Percentiles rank a stretch among this genome's conserved stretches.
Evolutionary conservation across 805 yeast genomes (phyloP).

Genomic region (Torulaspora microellipsoides): DNA sequence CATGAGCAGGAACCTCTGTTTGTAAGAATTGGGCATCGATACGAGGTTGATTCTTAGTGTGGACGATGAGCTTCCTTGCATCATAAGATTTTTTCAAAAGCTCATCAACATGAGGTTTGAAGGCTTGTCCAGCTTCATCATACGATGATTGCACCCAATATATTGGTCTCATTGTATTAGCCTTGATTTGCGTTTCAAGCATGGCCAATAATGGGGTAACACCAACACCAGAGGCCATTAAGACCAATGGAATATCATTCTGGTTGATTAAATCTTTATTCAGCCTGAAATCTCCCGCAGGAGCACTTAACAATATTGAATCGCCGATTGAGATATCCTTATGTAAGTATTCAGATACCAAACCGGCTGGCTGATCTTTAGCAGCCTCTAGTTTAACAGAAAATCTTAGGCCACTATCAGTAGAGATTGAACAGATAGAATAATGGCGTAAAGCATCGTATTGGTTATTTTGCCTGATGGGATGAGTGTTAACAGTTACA

Average conservation of each 20-base stretch:
- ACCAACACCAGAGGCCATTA: constrained; percentile 63
- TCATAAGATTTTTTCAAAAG: constrained; percentile 15
- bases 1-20: constrained; percentile 23
- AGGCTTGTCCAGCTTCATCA: constrained; percentile 24
- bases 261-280: constrained; percentile 28
- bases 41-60: constrained; percentile 25
- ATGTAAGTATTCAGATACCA: constrained; percentile 49
- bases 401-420: constrained; percentile 46
- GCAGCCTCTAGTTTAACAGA: constrained; percentile 47
- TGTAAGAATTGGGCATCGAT: constrained; percentile 24
- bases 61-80: constrained; percentile 16
- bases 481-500: constrained; percentile 35
- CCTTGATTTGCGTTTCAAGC: constrained; percentile 35
- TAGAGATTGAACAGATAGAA: constrained; percentile 44
- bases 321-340: constrained; percentile 46
- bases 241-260: constrained; percentile 34
- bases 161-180: constrained; percentile 29
- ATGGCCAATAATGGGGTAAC: constrained; percentile 60
- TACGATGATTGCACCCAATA: constrained; percentile 32
- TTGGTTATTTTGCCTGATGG: constrained; percentile 36
- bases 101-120: constrained; percentile 24
- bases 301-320: constrained; percentile 48
- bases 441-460: constrained; percentile 53
- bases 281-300: constrained; percentile 50
- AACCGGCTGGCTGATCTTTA: constrained; percentile 37